Conservation (phyloP, 768 basidiomycete genomes). For the Fomitopsis pulvina region DNA sequence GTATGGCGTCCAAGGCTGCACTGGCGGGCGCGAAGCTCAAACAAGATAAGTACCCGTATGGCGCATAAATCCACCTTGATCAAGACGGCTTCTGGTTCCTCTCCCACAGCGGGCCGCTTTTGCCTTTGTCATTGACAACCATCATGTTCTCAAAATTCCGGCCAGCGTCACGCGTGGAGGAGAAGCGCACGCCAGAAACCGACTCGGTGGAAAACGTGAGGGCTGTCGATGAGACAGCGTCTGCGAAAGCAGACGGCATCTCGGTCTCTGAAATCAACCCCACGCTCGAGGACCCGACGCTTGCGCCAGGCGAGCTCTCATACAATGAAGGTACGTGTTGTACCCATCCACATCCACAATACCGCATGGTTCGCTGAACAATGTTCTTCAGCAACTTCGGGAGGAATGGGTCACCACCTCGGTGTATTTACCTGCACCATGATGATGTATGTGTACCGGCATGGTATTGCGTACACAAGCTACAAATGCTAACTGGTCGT, state of each 20-base stretch:
- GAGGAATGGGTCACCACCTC: slow-evolving; percentile 50
- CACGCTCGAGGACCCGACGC: slow-evolving; percentile 3
- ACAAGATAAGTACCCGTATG: background rate
- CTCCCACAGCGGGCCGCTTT: background rate
- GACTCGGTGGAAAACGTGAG: too few relatives aligned
- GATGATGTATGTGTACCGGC: slow-evolving; percentile 34
- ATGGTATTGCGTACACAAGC: background rate
- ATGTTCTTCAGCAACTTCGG: slow-evolving; percentile 33
- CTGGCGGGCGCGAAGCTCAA: too few relatives aligned
- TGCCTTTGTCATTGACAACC: too few relatives aligned
- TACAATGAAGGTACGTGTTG: slow-evolving; percentile 35
- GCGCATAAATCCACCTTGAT: background rate
- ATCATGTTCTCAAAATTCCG: too few relatives aligned
- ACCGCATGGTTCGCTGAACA: background rate
- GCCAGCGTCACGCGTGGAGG: too few relatives aligned
- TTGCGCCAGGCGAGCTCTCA: slow-evolving; percentile 33
- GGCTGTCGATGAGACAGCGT: background rate
- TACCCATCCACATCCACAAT: background rate
- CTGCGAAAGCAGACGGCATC: slow-evolving; percentile 25
- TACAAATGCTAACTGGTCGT: slow-evolving; percentile 16
- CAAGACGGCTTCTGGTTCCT: background rate
- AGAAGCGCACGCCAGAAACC: too few relatives aligned
- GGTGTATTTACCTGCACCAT: slow-evolving; percentile 52
- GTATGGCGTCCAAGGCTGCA: background rate
- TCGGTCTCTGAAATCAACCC: slow-evolving; percentile 21